A percentile compares a stretch with the other conserved stretches of the same genome.
phyloP scores from a whole-genome alignment of 2,329 filamentous ascomycete genomes.

The Phoma sp. region DNA sequence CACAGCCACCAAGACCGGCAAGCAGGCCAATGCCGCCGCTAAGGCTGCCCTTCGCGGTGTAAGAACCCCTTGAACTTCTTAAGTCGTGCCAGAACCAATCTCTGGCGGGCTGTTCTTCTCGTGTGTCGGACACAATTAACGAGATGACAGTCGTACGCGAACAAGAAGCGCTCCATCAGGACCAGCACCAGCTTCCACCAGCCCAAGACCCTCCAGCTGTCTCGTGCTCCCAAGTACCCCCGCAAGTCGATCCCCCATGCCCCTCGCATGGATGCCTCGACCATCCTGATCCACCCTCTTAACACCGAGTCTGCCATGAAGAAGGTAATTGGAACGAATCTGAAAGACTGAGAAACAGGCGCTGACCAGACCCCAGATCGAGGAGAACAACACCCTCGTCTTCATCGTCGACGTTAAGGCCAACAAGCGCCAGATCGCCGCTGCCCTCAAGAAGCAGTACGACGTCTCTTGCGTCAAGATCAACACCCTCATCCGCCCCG shows the following conservation, averaged over 20 bases:
- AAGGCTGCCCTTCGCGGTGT: conserved; percentile 97
- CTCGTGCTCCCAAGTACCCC: conserved; percentile 92
- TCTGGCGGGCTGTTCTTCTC: conserved; percentile 60
- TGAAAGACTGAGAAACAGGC: background rate
- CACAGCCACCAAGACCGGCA: conserved; percentile 68
- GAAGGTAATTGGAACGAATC: conserved; percentile 61
- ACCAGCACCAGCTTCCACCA: conserved; percentile 94
- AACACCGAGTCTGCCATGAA: conserved; percentile 99
- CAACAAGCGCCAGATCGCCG: conserved; percentile 99
- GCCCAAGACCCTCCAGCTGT: conserved; percentile 93
- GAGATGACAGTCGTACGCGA: conserved; percentile 68
- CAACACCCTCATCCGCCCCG: conserved; percentile 98
- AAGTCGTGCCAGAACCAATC: conserved; percentile 60
- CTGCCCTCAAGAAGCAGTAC: conserved; percentile 98
- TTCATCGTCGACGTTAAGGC: conserved; percentile 91
- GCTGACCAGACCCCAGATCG: conserved; percentile 64
- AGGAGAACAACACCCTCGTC: conserved; percentile 99
- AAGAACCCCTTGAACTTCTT: conserved; percentile 60
- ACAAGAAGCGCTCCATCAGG: conserved; percentile 94
- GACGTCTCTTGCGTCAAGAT: conserved; percentile 98
- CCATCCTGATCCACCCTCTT: conserved; percentile 94
- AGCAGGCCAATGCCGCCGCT: conserved; percentile 87
- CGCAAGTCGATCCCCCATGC: conserved; percentile 92
- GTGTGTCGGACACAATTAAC: conserved; percentile 48
- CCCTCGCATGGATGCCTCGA: conserved; percentile 94